These are phyloP conservation scores for Pseudisothecium myosuroides DNA, from an alignment of 225 moss, liverwort and hornwort genomes.

Conservation along the genomic window DNA sequence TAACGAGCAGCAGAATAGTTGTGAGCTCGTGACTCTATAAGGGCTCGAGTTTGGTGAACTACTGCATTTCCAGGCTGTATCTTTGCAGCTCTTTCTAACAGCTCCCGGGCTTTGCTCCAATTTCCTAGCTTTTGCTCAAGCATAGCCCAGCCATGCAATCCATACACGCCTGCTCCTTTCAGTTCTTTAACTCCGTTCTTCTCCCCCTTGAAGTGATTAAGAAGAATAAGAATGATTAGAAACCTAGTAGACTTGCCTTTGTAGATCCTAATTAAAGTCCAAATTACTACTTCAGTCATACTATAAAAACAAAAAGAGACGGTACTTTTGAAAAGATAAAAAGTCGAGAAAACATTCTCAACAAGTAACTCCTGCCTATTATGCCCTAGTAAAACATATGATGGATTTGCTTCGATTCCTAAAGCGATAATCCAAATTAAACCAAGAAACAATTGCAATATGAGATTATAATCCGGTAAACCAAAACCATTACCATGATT, in stretches of 20 bases:
- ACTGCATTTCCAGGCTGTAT: slow-evolving; percentile 89
- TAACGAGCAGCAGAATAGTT: slow-evolving; percentile 70
- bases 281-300: neutral
- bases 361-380: neutral
- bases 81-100: slow-evolving; percentile 69
- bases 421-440: neutral
- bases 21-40: slow-evolving; percentile 67
- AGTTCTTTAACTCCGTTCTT: slow-evolving; percentile 38
- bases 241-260: neutral
- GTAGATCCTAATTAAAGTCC: neutral
- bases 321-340: neutral
- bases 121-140: slow-evolving; percentile 79
- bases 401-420: neutral
- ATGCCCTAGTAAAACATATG: neutral
- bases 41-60: slow-evolving; percentile 76
- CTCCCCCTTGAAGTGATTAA: slow-evolving; percentile 38
- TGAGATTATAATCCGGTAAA: neutral
- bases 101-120: slow-evolving; percentile 71
- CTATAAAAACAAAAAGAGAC: neutral
- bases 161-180: slow-evolving; percentile 64
- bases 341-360: neutral
- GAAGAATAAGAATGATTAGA: neutral
- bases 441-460: neutral
- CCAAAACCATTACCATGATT: neutral
- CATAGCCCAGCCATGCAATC: slow-evolving; percentile 87